Evolutionary conservation across 371 early-diverging fungal species (phyloP), one percentile per base, ranked within the genome.

Genomic region (Basidiobolus heterosporus): DNA sequence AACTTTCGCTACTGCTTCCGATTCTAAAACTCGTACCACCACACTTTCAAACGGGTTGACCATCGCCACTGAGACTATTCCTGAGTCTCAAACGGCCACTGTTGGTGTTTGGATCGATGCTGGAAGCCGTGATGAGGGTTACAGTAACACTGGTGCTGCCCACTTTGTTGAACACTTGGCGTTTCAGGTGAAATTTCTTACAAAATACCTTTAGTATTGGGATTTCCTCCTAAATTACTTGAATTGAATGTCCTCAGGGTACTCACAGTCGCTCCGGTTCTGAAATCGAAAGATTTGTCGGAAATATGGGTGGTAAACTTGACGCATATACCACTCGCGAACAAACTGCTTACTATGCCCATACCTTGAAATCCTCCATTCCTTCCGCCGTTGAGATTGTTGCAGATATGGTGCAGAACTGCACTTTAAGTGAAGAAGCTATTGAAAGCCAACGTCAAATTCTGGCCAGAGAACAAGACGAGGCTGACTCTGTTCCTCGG

Each of bases 111-210:
- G 94, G 91, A 94, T 96, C 53, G 88, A 91, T 66, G 90, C 96
- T 39, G 98, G 98, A 24, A 85, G 86, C 52, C 78, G 96, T 53
- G 88, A 84, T 56, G 98, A 97, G 69, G 82, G 62, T 49, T 70
- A 64, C 46, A 30, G 30, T 9, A 91, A 85, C 70, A 96, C 95
- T 57, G 98, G 98, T 17, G 79, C 86, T 30, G 98, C 98, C 42
- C 95, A 97, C 70, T 95, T 97, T 52, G 65, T 97, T 41, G 98
- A 97, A 67, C 98, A 97, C 65, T 89, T 97, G 89, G 85, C 91
- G 11, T 96, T 97, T 76, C 93, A 96, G 82, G 93, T 87, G 70
- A 9, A 9, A 30, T 30, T n/a, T n/a, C n/a, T n/a, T n/a, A n/a
- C n/a, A n/a, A n/a, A n/a, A n/a, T n/a, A n/a, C n/a, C n/a, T n/a